Evolutionary conservation across 805 yeast genomes (phyloP), one percentile per base, ranked within the genome.

Genomic region (Martiniozyma abietophila): DNA sequence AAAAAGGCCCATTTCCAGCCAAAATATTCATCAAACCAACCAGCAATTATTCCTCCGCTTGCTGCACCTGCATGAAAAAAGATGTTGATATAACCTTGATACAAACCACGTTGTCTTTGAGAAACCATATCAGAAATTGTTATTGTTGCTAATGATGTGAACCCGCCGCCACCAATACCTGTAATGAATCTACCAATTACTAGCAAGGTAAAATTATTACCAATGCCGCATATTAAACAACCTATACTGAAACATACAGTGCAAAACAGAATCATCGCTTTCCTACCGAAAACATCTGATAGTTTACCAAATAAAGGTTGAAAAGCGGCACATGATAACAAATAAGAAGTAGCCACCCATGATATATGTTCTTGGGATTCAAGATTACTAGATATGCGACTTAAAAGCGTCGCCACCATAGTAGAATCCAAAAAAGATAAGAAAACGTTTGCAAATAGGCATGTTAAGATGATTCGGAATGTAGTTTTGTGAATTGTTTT

Each of bases 91-190:
- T 81, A 53, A 1, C 96, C 96, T 51, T 86, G 96, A 54, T 73
- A 83, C 20, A 82, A 54, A 2, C 94, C 95, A 39, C 96, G 65
- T 27, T 78, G 73, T 36, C 92, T 65, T 41, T 80, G 66, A 2
- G 92, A 76, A 18, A 86, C 77, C 30, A 83, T 61, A 54, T 85
- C 95, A 18, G 83, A 73, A 46, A 80, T 69, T 3, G 86, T 68
- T 38, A 85, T 80, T 6, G 94, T 77, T 12, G 83, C 71, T 45
- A 84, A 60, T 0, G 88, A 68, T 32, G 78, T 73, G 49, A 85
- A 70, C 1, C 95, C 95, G 5, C 94, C 92, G 8, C 92, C 95
- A 17, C 95, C 95, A 36, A 81, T 69, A 14, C 96, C 96, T 18
- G 94, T 76, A 32, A 85, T 64, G 41, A 83, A 74, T 47, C 84